Evolutionary conservation across 768 basidiomycete species (phyloP), one percentile per base, ranked within the genome.

Genomic region (Crassisporium funariophilum): DNA sequence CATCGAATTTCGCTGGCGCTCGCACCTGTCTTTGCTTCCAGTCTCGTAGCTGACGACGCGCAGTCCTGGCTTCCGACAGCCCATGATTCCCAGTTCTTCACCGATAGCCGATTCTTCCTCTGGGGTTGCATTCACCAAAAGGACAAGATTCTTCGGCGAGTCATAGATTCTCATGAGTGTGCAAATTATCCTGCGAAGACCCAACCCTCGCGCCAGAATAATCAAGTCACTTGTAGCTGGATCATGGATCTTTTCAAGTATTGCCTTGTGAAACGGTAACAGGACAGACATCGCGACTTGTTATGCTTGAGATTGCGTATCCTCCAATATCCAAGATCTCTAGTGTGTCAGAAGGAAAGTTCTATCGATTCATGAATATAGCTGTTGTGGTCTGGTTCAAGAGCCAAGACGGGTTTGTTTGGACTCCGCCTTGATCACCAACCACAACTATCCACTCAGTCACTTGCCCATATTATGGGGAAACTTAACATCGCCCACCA

Each of bases 141-240:
- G 68, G 35, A 98, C 79, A 12, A 97, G 79, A 59, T 81, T 94
- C 49, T 84, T 79, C 24, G 90, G 83, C 16, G 87, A 81, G 71
- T 94, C 90, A 62, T 95, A 98, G 31, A 95, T 90, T 70, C 95
- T 89, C 72, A 98, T 77, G 31, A 98, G 77, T 0, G 86, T 88
- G 69, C 91, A 93, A 35, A 93, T 63, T 42, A 97, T 76, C 47
- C 84, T 75, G 10, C 95, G 80, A 50, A 98, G 71, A 0, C 97
- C 97, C 2, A 99, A 77, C 0, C 97, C 97, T 23, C 95, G 87
- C 1, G 91, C 95, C 23, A 99, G 70, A 33, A 99, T 64, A 29
- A 90, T 66, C 7, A 91, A 70, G 55, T 90, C 88, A 56, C 75
- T 87, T 6, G 80, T 85, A 9, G 77, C 75, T 25, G 88, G 88